Conservation (phyloP, 2,329 filamentous ascomycete species). For the Colletotrichum incanum region DNA sequence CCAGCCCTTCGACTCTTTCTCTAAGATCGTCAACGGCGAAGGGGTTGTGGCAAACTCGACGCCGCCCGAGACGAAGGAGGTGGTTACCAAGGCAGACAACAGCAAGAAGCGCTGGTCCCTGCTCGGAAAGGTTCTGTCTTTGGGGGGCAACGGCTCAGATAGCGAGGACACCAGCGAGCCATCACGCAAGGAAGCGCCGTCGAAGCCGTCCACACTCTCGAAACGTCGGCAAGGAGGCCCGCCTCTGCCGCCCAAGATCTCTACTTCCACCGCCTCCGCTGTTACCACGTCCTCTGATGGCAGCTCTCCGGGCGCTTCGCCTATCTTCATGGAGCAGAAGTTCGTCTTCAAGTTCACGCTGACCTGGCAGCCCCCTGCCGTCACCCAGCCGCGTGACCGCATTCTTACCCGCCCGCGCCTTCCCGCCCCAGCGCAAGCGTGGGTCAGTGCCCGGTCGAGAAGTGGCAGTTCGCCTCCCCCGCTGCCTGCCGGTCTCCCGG, state of each 20-base stretch:
- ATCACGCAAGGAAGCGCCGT: conserved; percentile 66
- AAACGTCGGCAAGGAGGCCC: conserved; percentile 45
- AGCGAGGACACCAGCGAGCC: conserved; percentile 65
- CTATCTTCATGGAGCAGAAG: conserved; percentile 68
- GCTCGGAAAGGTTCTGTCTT: conserved; percentile 74
- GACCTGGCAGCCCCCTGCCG: conserved; percentile 72
- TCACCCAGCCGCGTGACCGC: conserved; percentile 70
- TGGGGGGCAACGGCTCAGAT: conserved; percentile 52
- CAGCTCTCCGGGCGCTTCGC: conserved; percentile 70
- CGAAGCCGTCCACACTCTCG: conserved; percentile 50
- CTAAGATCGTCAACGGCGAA: conserved; percentile 38
- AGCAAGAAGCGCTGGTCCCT: conserved; percentile 75
- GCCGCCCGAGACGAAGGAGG: conserved; percentile 35
- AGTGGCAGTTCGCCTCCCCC: conserved; percentile 58
- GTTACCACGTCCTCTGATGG: conserved; percentile 62
- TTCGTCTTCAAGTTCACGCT: conserved; percentile 84
- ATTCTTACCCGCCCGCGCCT: conserved; percentile 79
- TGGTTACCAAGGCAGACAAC: conserved; percentile 48
- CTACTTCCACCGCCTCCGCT: conserved; percentile 47
- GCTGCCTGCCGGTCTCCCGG: conserved; percentile 56
- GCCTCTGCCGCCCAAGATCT: conserved; percentile 56
- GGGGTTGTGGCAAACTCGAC: conserved; percentile 32
- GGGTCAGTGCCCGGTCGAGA: conserved; percentile 63
- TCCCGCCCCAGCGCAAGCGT: conserved; percentile 78
- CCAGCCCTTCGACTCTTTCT: conserved; percentile 66